phyloP scores from a whole-genome alignment of 192 early-diverging fungal genomes.

The Coemansia sp. region DNA sequence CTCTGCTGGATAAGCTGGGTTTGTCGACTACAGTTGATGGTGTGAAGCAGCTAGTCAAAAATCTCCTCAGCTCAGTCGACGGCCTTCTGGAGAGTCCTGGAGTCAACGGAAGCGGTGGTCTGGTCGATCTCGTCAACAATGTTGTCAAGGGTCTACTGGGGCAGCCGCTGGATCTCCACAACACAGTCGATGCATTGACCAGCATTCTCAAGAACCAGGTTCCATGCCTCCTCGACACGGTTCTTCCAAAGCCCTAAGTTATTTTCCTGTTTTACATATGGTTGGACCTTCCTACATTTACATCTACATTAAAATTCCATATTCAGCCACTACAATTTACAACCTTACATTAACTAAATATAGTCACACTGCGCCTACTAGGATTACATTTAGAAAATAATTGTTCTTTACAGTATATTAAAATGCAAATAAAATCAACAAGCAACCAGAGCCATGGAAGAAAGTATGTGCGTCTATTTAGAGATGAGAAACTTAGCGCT shows the following conservation, averaged over 20 bases:
- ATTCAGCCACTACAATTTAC: neutral
- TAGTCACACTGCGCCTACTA: no score
- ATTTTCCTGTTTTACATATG: neutral
- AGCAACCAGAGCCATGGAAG: neutral
- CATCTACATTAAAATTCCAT: neutral
- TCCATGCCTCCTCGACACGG: conserved; percentile 44
- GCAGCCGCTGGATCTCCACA: conserved; percentile 31
- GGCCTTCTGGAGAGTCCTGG: conserved; percentile 36
- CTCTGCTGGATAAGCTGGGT: conserved; percentile 47
- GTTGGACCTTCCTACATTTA: neutral
- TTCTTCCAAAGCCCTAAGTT: conserved; percentile 44
- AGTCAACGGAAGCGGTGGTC: conserved; percentile 31
- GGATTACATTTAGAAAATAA: no score
- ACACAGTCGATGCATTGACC: conserved; percentile 36
- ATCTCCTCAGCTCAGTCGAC: conserved; percentile 24
- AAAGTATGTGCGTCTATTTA: neutral
- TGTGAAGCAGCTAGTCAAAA: conserved; percentile 48
- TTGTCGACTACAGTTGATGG: conserved; percentile 44
- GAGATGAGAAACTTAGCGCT: neutral
- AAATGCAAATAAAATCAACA: neutral
- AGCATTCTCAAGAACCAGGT: conserved; percentile 46
- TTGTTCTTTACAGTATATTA: neutral
- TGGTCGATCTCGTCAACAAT: conserved; percentile 39
- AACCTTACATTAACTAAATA: neutral
- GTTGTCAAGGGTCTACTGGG: conserved; percentile 42